These are phyloP conservation scores for Termitomyces sp. DNA, from an alignment of 768 basidiomycete species.

Conservation along the genomic window DNA sequence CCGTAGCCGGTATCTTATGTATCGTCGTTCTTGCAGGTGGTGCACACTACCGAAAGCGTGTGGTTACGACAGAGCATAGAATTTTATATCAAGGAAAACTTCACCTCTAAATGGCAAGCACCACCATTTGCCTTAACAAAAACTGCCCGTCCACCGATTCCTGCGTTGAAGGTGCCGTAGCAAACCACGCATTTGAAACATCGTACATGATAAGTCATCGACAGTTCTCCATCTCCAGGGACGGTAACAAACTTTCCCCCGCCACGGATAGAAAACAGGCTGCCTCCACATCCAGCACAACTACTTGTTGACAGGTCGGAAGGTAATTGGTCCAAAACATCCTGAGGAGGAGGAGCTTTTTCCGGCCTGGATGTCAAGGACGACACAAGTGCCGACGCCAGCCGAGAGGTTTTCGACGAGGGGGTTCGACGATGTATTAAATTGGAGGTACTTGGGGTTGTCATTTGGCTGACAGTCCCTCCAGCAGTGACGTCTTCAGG, in stretches of 20 bases:
- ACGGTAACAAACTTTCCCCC: constrained; percentile 71
- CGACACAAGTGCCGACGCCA: not conserved
- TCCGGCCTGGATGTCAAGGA: not conserved
- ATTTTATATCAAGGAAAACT: not conserved
- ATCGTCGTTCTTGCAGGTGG: constrained; percentile 38
- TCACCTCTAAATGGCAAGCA: constrained; percentile 64
- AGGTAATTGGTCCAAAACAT: constrained; percentile 2
- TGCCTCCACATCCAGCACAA: constrained; percentile 58
- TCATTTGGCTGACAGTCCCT: constrained; percentile 27
- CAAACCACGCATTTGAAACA: constrained; percentile 78
- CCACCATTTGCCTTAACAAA: constrained; percentile 66
- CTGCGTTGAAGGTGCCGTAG: constrained; percentile 58
- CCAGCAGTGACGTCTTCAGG: constrained; percentile 24
- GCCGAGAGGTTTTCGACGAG: not conserved
- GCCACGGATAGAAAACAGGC: constrained; percentile 53
- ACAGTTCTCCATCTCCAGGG: constrained; percentile 47
- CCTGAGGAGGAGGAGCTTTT: constrained; percentile 7
- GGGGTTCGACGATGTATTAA: constrained; percentile 7
- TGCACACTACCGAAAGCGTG: constrained; percentile 32
- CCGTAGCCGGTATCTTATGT: constrained; percentile 28
- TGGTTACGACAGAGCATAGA: not conserved
- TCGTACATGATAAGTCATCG: constrained; percentile 66
- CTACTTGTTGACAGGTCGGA: constrained; percentile 30
- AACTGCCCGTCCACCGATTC: constrained; percentile 56
- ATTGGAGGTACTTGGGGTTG: constrained; percentile 31